Evolutionary conservation across 2,329 filamentous ascomycete species (phyloP).

Genomic region (Didymosphaeria variabile): DNA sequence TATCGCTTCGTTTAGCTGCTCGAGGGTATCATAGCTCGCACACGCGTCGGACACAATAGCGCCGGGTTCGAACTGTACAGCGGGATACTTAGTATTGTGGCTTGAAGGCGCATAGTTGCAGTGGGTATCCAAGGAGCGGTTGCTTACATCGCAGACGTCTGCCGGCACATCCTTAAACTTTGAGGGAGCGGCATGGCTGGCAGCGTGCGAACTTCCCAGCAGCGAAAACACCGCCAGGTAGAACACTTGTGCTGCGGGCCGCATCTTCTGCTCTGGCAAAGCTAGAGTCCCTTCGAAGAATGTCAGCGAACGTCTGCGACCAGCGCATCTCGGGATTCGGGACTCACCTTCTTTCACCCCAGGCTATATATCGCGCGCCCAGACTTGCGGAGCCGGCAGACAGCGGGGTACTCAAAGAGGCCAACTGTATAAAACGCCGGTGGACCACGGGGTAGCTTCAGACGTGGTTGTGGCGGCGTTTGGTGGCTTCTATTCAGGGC

Average conservation of each 20-base stretch:
- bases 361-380: constrained; percentile 33
- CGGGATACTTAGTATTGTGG: constrained; percentile 46
- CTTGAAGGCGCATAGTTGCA: constrained; percentile 26
- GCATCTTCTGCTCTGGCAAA: constrained; percentile 53
- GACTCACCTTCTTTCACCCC: constrained; percentile 27
- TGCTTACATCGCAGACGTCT: constrained; percentile 66
- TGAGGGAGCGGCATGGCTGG: constrained; percentile 45
- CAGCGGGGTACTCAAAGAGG: constrained; percentile 45
- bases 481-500: constrained; percentile 26
- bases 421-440: constrained; percentile 45
- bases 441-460: constrained; percentile 26
- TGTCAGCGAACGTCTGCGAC: constrained; percentile 49
- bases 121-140: constrained; percentile 30
- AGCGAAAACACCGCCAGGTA: constrained; percentile 70
- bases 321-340: constrained; percentile 26
- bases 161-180: constrained; percentile 50
- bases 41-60: constrained; percentile 94
- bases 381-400: constrained; percentile 31
- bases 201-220: constrained; percentile 59
- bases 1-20: constrained; percentile 79
- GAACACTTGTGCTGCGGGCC: constrained; percentile 63
- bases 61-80: constrained; percentile 79
- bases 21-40: constrained; percentile 90
- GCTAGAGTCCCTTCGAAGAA: constrained; percentile 27
- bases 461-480: constrained; percentile 34